Conservation (phyloP, 371 early-diverging fungal genomes). For the Dinochytrium kinnereticum region DNA sequence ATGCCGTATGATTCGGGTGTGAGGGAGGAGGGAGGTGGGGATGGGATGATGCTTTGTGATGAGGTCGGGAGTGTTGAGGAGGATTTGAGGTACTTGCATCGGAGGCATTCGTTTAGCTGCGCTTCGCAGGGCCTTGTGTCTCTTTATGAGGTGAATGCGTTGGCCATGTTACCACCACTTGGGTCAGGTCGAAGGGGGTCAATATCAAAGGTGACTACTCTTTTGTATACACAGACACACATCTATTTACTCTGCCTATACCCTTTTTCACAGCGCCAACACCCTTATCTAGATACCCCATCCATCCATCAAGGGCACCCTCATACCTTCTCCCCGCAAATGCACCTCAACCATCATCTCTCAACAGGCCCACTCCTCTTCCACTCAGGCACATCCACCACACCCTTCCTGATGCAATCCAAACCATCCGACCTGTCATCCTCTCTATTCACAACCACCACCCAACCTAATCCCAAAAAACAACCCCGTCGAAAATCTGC, state of each 20-base stretch:
- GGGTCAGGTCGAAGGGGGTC: neutral
- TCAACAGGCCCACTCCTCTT: neutral
- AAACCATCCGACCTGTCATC: no score
- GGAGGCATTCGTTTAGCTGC: neutral
- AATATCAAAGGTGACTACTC: neutral
- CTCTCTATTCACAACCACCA: no score
- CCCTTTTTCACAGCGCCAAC: neutral
- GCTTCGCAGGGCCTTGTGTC: neutral
- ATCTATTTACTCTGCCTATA: no score
- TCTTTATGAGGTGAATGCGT: constrained; percentile 5
- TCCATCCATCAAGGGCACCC: no score
- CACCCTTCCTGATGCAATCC: neutral
- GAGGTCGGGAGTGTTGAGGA: no score
- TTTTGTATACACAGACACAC: no score
- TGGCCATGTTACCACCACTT: neutral
- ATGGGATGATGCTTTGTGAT: no score
- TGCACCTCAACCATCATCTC: neutral
- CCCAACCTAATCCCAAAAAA: neutral
- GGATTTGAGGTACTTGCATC: neutral
- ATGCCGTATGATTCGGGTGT: no score
- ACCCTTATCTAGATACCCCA: neutral
- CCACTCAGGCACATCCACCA: neutral
- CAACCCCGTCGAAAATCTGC: neutral
- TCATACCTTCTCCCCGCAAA: no score
- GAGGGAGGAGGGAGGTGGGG: no score